Conservation (phyloP, 345 rosid genomes). For the Corchorus olitorius region DNA sequence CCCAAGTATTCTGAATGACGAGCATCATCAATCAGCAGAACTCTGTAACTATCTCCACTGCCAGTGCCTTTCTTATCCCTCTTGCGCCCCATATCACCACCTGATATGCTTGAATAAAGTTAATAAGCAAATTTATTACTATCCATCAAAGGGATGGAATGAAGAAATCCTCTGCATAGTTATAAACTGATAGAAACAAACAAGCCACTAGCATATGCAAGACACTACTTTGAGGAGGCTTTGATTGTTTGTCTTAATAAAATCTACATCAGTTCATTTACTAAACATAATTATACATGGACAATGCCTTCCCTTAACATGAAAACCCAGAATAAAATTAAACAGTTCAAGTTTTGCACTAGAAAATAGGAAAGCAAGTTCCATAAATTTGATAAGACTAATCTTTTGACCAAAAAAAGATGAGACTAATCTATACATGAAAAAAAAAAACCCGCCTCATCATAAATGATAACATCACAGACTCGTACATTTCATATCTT, state of each 20-base stretch:
- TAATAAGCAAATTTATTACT: not conserved
- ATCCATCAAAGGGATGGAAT: not conserved
- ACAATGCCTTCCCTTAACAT: too few relatives aligned
- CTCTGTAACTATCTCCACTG: slow-evolving; percentile 39
- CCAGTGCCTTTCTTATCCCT: slow-evolving; percentile 25
- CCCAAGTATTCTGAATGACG: slow-evolving; percentile 37
- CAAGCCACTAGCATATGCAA: not conserved
- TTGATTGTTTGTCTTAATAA: too few relatives aligned
- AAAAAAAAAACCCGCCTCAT: too few relatives aligned
- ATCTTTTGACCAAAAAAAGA: too few relatives aligned
- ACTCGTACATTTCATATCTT: not conserved
- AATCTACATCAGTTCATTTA: too few relatives aligned
- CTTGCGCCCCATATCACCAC: slow-evolving; percentile 37
- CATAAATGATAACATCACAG: not conserved
- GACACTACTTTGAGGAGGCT: not conserved
- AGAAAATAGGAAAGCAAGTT: not conserved
- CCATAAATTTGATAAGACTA: too few relatives aligned
- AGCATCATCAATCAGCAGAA: slow-evolving; percentile 34
- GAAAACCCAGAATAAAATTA: not conserved
- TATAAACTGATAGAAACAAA: not conserved
- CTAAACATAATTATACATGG: too few relatives aligned
- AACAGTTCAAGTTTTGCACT: not conserved
- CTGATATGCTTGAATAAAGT: slow-evolving; percentile 9
- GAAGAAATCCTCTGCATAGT: not conserved
- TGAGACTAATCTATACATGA: too few relatives aligned